A percentile compares a stretch with the other conserved stretches of the same genome.
Evolutionary conservation across 306 rosid genomes (phyloP).

Genomic region (Delonix regia): DNA sequence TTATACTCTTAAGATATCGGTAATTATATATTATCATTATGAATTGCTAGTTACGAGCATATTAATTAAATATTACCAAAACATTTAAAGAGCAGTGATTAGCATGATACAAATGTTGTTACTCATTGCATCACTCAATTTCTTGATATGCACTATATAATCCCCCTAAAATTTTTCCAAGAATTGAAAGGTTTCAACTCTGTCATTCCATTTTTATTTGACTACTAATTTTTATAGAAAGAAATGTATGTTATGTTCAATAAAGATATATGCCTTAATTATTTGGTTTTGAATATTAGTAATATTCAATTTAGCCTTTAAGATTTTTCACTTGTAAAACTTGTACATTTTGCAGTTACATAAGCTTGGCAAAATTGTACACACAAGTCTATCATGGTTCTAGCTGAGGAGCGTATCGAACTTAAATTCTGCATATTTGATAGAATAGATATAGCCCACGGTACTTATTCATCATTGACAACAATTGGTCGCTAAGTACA

Average conservation of each 20-base stretch:
- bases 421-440: constrained; percentile 77
- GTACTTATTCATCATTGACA: constrained; percentile 51
- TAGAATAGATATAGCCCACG: constrained; percentile 74
- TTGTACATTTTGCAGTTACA: constrained; percentile 21
- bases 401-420: constrained; percentile 51
- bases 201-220: background rate
- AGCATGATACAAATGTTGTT: no score
- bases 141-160: no score
- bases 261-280: background rate
- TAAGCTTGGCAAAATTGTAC: constrained; percentile 45
- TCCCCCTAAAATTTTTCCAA: background rate
- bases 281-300: no score
- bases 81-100: no score
- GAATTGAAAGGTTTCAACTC: constrained; percentile 3
- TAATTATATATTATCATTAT: no score
- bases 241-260: background rate
- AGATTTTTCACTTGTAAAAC: background rate
- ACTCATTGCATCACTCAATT: no score
- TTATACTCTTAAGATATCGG: no score
- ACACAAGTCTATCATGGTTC: constrained; percentile 53
- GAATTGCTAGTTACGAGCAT: no score
- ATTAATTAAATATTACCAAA: no score
- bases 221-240: background rate
- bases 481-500: constrained; percentile 69
- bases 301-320: no score